Conservation (phyloP, 768 basidiomycete species). For the Suillus ampliporus region DNA sequence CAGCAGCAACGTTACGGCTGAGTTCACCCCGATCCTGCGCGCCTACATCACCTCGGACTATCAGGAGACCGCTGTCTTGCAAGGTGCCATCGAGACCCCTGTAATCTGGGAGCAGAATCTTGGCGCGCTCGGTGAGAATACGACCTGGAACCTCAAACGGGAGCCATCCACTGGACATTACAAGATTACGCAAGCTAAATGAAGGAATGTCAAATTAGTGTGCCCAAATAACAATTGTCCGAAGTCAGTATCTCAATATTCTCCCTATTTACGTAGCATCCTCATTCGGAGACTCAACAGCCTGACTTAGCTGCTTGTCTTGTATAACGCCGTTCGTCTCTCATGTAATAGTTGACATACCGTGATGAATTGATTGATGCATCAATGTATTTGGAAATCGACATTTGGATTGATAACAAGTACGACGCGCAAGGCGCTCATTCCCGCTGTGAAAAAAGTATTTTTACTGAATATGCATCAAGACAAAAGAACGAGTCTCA, state of each 20-base stretch:
- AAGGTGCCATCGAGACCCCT: not conserved
- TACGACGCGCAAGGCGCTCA: too few relatives aligned
- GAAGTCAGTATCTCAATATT: not conserved
- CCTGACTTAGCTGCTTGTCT: not conserved
- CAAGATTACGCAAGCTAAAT: not conserved
- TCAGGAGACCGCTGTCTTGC: not conserved
- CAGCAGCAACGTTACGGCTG: too few relatives aligned
- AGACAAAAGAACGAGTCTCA: too few relatives aligned
- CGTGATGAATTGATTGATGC: too few relatives aligned
- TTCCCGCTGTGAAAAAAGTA: too few relatives aligned
- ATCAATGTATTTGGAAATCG: too few relatives aligned
- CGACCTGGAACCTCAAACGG: not conserved
- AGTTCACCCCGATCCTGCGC: not conserved
- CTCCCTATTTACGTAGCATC: not conserved
- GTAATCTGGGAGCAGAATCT: not conserved
- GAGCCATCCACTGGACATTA: not conserved
- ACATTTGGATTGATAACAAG: too few relatives aligned
- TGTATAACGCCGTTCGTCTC: not conserved
- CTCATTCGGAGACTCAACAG: not conserved
- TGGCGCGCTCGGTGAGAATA: too few relatives aligned
- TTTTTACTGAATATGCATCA: too few relatives aligned
- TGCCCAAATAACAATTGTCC: not conserved
- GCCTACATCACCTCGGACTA: slow-evolving; percentile 1
- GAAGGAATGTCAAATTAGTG: not conserved
- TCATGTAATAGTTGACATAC: not conserved